These are phyloP conservation scores for Mycosphaerella arachidis DNA, from an alignment of 2,329 filamentous ascomycete species.

Conservation along the genomic window DNA sequence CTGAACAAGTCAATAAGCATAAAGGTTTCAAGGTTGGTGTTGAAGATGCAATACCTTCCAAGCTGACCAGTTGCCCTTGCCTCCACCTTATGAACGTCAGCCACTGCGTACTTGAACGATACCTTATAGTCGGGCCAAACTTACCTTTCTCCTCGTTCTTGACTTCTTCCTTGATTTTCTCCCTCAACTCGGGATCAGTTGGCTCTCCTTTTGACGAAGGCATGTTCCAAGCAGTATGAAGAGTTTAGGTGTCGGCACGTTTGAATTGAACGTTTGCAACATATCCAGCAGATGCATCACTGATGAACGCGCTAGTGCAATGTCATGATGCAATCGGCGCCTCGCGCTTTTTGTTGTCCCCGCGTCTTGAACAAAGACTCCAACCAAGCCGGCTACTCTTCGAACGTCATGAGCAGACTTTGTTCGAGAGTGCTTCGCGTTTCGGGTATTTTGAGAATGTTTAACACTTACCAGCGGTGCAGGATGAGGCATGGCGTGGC, in stretches of 20 bases:
- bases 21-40: neutral
- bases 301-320: neutral
- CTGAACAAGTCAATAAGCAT: neutral
- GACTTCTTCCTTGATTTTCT: constrained; percentile 34
- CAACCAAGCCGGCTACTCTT: neutral
- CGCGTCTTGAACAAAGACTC: neutral
- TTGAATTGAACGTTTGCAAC: neutral
- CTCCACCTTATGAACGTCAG: constrained; percentile 22
- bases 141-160: constrained; percentile 32
- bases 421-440: too few species aligned
- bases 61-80: constrained; percentile 28
- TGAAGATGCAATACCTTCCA: constrained; percentile 24
- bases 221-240: constrained; percentile 13
- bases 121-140: neutral
- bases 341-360: neutral
- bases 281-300: too few species aligned
- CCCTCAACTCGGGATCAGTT: constrained; percentile 31
- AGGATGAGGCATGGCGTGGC: too few species aligned
- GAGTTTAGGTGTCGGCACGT: too few species aligned
- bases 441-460: too few species aligned
- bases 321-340: neutral
- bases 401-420: neutral
- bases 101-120: neutral
- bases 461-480: too few species aligned
- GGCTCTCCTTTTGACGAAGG: constrained; percentile 32